Conservation (phyloP, 2,329 filamentous ascomycete genomes). For the Xylariaceae sp. region DNA sequence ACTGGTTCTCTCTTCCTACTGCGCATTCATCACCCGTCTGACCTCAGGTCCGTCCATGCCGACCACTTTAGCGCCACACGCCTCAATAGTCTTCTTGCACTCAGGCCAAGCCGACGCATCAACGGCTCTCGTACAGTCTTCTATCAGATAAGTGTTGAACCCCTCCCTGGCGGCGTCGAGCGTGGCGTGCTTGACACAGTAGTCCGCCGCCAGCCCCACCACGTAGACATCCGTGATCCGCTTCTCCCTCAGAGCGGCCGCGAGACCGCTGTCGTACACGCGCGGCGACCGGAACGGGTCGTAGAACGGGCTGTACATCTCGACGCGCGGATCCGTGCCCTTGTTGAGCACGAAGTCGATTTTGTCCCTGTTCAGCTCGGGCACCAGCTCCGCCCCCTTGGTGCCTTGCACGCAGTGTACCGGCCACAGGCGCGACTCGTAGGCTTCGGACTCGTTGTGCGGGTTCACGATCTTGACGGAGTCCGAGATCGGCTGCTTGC, state of each 20-base stretch:
- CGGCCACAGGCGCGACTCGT: conserved; percentile 80
- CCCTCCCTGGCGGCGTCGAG: conserved; percentile 76
- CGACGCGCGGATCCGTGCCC: conserved; percentile 71
- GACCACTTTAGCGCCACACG: conserved; percentile 65
- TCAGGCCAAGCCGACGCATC: conserved; percentile 61
- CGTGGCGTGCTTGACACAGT: conserved; percentile 83
- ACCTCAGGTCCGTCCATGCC: conserved; percentile 59
- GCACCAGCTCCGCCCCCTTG: conserved; percentile 70
- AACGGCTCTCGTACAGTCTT: conserved; percentile 78
- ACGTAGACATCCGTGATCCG: conserved; percentile 79
- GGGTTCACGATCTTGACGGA: conserved; percentile 68
- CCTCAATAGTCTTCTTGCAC: conserved; percentile 55
- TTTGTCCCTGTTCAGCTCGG: conserved; percentile 64
- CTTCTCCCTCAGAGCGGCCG: conserved; percentile 55
- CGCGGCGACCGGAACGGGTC: conserved; percentile 71
- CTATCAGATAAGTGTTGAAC: conserved; percentile 75
- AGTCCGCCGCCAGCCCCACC: conserved; percentile 85
- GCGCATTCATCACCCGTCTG: conserved; percentile 44
- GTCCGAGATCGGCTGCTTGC: conserved; percentile 70
- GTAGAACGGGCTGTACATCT: conserved; percentile 94
- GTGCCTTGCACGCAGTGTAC: conserved; percentile 82
- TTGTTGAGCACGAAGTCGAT: conserved; percentile 76
- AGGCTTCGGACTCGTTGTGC: conserved; percentile 60
- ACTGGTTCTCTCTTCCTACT: neutral
- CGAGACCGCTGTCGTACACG: conserved; percentile 66